A percentile compares a stretch with the other conserved stretches of the same genome.
Evolutionary conservation across 345 rosid genomes (phyloP).

Genomic region (Adansonia digitata): DNA sequence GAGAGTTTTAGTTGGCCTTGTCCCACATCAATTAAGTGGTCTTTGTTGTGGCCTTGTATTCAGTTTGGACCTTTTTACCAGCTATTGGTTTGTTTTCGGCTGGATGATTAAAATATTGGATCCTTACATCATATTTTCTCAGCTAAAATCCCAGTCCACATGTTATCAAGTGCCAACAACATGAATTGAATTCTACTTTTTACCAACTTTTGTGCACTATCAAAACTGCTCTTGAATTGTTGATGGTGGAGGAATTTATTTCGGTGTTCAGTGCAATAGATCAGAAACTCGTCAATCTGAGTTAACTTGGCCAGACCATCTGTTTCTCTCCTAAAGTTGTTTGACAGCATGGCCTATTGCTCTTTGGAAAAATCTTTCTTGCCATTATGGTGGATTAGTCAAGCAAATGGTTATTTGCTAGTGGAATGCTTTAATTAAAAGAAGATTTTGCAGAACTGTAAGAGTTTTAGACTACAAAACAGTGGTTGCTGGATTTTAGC

Average conservation of each 20-base stretch:
- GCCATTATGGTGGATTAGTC: background rate
- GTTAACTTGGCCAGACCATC: background rate
- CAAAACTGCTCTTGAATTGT: background rate
- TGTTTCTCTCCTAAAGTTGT: background rate
- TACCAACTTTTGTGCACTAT: background rate
- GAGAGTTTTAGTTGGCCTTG: no score
- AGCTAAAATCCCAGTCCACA: background rate
- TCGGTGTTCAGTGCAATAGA: background rate
- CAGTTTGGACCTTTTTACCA: background rate
- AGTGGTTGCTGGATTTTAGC: background rate
- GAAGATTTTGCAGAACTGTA: background rate
- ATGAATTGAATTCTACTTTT: background rate
- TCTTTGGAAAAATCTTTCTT: background rate
- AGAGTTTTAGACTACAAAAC: background rate
- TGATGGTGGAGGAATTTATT: background rate
- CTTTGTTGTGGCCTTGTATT: background rate
- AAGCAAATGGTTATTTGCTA: background rate
- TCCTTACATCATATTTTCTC: background rate
- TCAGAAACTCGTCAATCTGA: background rate
- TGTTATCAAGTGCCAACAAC: background rate
- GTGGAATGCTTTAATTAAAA: background rate
- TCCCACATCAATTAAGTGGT: background rate
- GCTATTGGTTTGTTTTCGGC: background rate
- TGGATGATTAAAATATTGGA: background rate
- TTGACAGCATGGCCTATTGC: background rate